These are phyloP conservation scores for Lepidium africanum DNA, from an alignment of 345 rosid species.

Conservation along the genomic window DNA sequence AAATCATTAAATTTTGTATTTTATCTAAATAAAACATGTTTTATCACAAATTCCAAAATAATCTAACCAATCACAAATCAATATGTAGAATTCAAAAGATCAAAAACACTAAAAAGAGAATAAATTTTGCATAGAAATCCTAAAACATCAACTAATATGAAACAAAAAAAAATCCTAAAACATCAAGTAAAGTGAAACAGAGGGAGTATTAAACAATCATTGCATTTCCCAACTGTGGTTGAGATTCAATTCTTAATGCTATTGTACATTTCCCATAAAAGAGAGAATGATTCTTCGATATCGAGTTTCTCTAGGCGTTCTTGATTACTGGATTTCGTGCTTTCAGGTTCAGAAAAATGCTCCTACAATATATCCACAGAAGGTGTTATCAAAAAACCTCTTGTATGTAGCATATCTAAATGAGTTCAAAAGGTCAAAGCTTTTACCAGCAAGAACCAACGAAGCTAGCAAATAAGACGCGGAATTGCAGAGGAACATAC, in stretches of 20 bases:
- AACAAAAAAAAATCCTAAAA: no score
- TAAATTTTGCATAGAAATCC: no score
- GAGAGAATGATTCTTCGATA: neutral
- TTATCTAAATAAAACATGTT: no score
- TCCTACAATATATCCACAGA: slow-evolving; percentile 36
- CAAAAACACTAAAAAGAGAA: no score
- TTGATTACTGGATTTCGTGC: slow-evolving; percentile 60
- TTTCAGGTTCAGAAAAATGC: slow-evolving; percentile 74
- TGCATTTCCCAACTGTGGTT: neutral
- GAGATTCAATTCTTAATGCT: neutral
- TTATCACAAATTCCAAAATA: no score
- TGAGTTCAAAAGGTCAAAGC: neutral
- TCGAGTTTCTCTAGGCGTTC: slow-evolving; percentile 33
- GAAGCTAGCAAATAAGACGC: slow-evolving; percentile 67
- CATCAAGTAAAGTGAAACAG: no score
- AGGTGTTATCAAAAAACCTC: neutral
- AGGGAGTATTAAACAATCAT: neutral
- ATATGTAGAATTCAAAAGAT: no score
- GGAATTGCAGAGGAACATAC: slow-evolving; percentile 72
- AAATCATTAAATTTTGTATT: no score
- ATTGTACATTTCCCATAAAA: neutral
- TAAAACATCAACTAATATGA: no score
- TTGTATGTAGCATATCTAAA: neutral
- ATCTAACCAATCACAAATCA: no score
- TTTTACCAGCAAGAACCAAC: slow-evolving; percentile 73